A percentile compares a stretch with the other conserved stretches of the same genome.
These are phyloP conservation scores for Suhomyces bolitotheri DNA, from an alignment of 1,139 yeast genomes.

Conservation along the genomic window DNA sequence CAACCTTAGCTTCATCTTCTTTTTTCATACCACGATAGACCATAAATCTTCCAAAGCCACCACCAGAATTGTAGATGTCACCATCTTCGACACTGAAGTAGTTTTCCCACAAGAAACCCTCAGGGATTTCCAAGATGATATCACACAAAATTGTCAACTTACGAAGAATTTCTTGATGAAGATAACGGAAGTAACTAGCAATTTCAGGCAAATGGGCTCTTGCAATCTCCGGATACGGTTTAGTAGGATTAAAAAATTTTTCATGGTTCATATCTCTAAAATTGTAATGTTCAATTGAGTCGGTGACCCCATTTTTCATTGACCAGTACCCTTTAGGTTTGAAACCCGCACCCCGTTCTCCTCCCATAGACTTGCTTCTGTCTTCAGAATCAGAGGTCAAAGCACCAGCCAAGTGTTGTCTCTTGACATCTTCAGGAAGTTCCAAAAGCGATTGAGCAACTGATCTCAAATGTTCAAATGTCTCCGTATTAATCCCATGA, in stretches of 20 bases:
- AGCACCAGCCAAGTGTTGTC: slow-evolving; percentile 42
- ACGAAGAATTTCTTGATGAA: slow-evolving; percentile 26
- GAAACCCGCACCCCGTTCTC: slow-evolving; percentile 48
- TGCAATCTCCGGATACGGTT: slow-evolving; percentile 30
- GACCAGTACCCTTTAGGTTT: slow-evolving; percentile 50
- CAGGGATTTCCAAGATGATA: slow-evolving; percentile 33
- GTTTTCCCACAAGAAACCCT: slow-evolving; percentile 34
- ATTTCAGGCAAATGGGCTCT: slow-evolving; percentile 29
- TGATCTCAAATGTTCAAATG: slow-evolving; percentile 33
- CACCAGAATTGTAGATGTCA: slow-evolving; percentile 28
- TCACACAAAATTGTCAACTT: slow-evolving; percentile 31
- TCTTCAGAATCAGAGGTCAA: slow-evolving; percentile 33
- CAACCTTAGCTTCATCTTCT: slow-evolving; percentile 24
- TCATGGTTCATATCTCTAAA: slow-evolving; percentile 36
- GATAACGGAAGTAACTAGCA: slow-evolving; percentile 27
- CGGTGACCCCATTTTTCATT: slow-evolving; percentile 42
- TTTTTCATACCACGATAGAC: slow-evolving; percentile 30
- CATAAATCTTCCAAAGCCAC: slow-evolving; percentile 38
- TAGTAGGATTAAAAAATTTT: slow-evolving; percentile 21
- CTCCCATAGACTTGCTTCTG: slow-evolving; percentile 36
- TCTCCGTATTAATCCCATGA: slow-evolving; percentile 34
- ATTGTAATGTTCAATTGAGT: slow-evolving; percentile 44
- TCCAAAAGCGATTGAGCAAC: slow-evolving; percentile 41
- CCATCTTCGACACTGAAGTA: slow-evolving; percentile 27
- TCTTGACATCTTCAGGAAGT: slow-evolving; percentile 43